A percentile compares a stretch with the other conserved stretches of the same genome.
Conservation (phyloP, 2,329 filamentous ascomycete species). For the Albifimbria verrucaria region DNA sequence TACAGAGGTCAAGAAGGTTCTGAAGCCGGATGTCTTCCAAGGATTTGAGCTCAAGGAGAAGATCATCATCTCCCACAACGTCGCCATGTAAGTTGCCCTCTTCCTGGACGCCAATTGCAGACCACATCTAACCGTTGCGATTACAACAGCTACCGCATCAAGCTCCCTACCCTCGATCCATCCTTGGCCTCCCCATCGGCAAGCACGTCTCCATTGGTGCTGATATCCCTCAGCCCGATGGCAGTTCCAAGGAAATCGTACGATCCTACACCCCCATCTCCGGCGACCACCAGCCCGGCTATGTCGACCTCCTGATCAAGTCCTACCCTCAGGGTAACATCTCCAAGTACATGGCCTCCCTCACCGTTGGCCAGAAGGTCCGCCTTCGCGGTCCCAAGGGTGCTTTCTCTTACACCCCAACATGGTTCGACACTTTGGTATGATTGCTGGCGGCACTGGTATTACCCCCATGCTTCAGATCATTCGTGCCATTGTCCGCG, state of each 20-base stretch:
- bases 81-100: constrained; percentile 70
- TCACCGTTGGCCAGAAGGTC: constrained; percentile 82
- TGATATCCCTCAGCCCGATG: constrained; percentile 63
- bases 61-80: constrained; percentile 95
- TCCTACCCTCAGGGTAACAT: constrained; percentile 97
- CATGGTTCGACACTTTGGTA: constrained; percentile 94
- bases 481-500: constrained; percentile 83
- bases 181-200: constrained; percentile 94
- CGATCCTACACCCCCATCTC: constrained; percentile 92
- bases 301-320: constrained; percentile 97
- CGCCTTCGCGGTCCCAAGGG: constrained; percentile 93
- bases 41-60: constrained; percentile 93
- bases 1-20: constrained; percentile 71
- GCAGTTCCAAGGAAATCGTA: constrained; percentile 76
- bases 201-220: constrained; percentile 98
- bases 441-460: constrained; percentile 96
- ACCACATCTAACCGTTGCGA: background rate
- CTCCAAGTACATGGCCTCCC: constrained; percentile 82
- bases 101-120: constrained; percentile 8
- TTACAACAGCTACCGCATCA: constrained; percentile 76
- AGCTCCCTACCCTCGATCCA: constrained; percentile 72
- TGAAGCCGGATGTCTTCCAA: constrained; percentile 86
- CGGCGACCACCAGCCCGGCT: constrained; percentile 82
- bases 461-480: constrained; percentile 99
- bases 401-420: constrained; percentile 97